Conservation (phyloP, 768 basidiomycete species). For the Boletus reticuloceps region DNA sequence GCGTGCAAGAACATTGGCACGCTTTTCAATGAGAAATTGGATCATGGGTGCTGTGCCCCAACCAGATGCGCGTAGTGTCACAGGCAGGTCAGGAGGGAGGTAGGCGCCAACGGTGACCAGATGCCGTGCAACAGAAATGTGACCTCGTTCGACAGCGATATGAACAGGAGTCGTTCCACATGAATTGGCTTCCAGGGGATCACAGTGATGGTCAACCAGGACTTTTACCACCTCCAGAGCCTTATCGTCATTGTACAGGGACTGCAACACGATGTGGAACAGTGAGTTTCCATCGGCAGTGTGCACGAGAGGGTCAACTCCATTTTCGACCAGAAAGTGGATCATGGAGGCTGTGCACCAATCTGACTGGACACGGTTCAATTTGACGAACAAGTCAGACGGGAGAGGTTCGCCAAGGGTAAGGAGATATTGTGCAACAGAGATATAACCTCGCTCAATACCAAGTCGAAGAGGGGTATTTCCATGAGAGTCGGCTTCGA, state of each 20-base stretch:
- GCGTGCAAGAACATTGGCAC: background rate
- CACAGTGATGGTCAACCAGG: background rate
- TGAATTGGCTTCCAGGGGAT: background rate
- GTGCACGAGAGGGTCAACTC: background rate
- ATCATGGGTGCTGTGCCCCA: background rate
- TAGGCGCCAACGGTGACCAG: background rate
- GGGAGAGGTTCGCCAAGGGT: background rate
- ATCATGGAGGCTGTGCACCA: background rate
- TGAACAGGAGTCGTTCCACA: background rate
- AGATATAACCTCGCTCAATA: background rate
- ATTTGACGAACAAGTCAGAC: background rate
- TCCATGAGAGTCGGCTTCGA: background rate
- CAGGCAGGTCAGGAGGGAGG: background rate
- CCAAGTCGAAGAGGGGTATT: background rate
- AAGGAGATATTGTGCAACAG: background rate
- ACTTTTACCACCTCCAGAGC: background rate
- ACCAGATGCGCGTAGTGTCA: background rate
- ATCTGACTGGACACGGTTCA: background rate
- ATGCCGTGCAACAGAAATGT: background rate
- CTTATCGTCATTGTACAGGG: background rate
- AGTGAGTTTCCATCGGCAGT: background rate
- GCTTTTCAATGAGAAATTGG: background rate
- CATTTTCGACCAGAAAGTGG: background rate
- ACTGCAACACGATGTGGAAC: background rate
- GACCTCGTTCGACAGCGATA: background rate